Conservation (phyloP, 2,329 filamentous ascomycete species). For the Chalaropsis thielavioides region DNA sequence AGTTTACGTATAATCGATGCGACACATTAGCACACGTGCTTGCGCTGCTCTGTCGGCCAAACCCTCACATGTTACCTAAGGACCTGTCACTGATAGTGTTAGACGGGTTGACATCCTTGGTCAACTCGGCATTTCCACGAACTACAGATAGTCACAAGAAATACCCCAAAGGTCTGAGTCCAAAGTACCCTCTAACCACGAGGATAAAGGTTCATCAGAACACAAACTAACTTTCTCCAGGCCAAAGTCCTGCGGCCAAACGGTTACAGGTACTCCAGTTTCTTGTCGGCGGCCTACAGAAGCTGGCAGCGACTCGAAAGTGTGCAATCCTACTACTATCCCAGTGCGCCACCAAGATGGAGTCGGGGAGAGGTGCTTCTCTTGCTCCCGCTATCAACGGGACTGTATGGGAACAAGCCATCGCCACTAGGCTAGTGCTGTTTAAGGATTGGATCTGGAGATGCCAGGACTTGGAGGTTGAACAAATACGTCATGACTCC, state of each 20-base stretch:
- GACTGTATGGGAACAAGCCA: slow-evolving; percentile 63
- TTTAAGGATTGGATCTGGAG: slow-evolving; percentile 61
- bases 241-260: slow-evolving; percentile 25
- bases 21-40: slow-evolving; percentile 57
- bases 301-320: slow-evolving; percentile 57
- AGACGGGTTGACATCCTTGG: slow-evolving; percentile 60
- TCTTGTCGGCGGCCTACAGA: slow-evolving; percentile 57
- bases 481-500: background rate
- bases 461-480: background rate
- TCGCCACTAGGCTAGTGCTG: slow-evolving; percentile 58
- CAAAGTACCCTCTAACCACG: background rate
- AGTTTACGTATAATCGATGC: slow-evolving; percentile 37
- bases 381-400: slow-evolving; percentile 63
- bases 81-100: slow-evolving; percentile 57
- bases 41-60: slow-evolving; percentile 57
- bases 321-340: slow-evolving; percentile 62
- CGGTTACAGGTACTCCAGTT: slow-evolving; percentile 41
- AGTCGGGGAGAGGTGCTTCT: slow-evolving; percentile 48
- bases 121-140: slow-evolving; percentile 64
- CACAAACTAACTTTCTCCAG: background rate
- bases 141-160: slow-evolving; percentile 30
- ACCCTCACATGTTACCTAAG: slow-evolving; percentile 44
- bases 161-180: slow-evolving; percentile 27
- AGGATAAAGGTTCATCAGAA: background rate
- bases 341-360: slow-evolving; percentile 71